A percentile compares a stretch with the other conserved stretches of the same genome.
phyloP scores from a whole-genome alignment of 169 alveolate genomes.

The Amoebophrya sp. region DNA sequence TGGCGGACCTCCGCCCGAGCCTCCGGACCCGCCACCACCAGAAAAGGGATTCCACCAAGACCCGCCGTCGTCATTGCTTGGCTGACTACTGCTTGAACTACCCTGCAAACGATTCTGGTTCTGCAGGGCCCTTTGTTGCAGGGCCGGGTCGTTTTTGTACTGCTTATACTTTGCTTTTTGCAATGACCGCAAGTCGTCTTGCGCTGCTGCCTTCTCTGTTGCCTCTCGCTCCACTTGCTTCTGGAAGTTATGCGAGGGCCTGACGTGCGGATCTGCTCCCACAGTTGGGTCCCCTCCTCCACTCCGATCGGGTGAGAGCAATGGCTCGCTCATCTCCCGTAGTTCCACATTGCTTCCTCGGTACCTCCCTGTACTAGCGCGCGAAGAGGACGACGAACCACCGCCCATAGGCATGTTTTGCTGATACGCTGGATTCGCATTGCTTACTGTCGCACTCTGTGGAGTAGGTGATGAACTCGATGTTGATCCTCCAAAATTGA shows the following conservation, averaged over 20 bases:
- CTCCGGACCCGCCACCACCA: not conserved
- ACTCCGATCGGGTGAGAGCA: no score
- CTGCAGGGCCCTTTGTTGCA: not conserved
- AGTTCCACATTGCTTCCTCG: not conserved
- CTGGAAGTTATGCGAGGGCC: not conserved
- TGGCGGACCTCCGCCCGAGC: not conserved
- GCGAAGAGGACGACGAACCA: no score
- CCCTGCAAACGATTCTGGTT: not conserved
- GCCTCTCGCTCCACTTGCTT: not conserved
- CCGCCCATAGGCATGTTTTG: no score
- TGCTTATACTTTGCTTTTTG: not conserved
- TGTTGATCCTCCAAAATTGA: not conserved
- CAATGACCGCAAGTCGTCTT: not conserved
- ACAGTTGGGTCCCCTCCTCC: not conserved
- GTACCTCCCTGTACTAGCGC: no score
- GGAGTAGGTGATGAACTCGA: no score
- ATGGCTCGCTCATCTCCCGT: not conserved
- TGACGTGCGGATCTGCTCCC: not conserved
- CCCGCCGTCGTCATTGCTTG: constrained; percentile 1
- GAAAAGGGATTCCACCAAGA: not conserved
- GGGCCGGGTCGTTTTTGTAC: not conserved
- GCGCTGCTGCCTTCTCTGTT: not conserved
- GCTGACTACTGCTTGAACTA: not conserved
- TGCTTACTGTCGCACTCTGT: no score
- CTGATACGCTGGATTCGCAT: no score